These are phyloP conservation scores for Halophytophthora polymorphica DNA, from an alignment of 352 stramenopile genomes.

Conservation along the genomic window DNA sequence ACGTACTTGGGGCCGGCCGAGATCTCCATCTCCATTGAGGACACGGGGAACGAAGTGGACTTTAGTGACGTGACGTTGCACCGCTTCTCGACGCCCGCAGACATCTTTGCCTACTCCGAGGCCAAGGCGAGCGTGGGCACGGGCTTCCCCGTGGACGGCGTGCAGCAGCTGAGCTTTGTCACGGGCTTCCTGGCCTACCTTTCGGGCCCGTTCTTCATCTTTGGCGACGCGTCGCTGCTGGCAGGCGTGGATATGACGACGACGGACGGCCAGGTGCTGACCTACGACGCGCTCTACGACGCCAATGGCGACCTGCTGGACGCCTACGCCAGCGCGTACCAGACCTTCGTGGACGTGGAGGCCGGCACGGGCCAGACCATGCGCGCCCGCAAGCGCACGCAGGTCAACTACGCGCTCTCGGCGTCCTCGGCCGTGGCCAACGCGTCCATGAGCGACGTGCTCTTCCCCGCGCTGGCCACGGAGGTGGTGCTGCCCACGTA, in stretches of 20 bases:
- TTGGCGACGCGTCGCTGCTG: constrained; percentile 43
- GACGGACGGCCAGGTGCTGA: constrained; percentile 38
- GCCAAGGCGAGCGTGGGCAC: constrained; percentile 36
- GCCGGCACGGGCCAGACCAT: constrained; percentile 71
- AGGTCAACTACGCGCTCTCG: constrained; percentile 53
- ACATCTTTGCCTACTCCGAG: constrained; percentile 32
- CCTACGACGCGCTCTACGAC: constrained; percentile 44
- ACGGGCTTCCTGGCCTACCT: constrained; percentile 68
- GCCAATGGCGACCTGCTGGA: constrained; percentile 37
- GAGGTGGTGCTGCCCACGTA: constrained; percentile 66
- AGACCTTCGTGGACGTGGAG: constrained; percentile 68
- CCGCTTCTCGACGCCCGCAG: constrained; percentile 40
- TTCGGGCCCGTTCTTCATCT: constrained; percentile 69
- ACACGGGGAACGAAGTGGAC: constrained; percentile 34
- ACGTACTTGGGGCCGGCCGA: constrained; percentile 44
- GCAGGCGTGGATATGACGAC: constrained; percentile 57
- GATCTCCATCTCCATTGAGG: constrained; percentile 49
- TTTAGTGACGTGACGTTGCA: constrained; percentile 46
- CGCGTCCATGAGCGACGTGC: constrained; percentile 55
- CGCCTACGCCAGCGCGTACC: constrained; percentile 40
- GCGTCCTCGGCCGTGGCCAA: constrained; percentile 34
- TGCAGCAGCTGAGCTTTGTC: constrained; percentile 66
- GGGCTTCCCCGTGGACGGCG: constrained; percentile 54
- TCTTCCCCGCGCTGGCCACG: constrained; percentile 46
- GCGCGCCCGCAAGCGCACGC: constrained; percentile 54